A percentile compares a stretch with the other conserved stretches of the same genome.
phyloP scores from a whole-genome alignment of 2,329 filamentous ascomycete genomes.

The Immersiporthe knoxdaviesiana region DNA sequence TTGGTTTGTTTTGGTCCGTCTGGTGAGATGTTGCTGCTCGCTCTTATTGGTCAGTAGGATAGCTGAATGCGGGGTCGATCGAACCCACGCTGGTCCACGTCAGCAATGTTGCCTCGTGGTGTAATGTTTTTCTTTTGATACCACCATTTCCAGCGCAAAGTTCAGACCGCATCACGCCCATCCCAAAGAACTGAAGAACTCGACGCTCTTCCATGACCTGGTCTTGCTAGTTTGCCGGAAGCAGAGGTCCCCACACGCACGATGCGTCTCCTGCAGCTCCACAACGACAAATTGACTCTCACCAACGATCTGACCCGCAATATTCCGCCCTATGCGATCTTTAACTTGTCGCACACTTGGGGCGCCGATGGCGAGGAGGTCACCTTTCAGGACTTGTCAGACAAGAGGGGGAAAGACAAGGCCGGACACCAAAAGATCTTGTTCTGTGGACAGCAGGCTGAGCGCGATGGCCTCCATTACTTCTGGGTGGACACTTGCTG shows the following conservation, averaged over 20 bases:
- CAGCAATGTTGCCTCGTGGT: too few species aligned
- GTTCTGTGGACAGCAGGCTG: background rate
- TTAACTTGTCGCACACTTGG: background rate
- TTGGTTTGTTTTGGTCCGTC: background rate
- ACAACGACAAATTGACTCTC: background rate
- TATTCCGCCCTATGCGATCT: background rate
- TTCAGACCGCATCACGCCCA: background rate
- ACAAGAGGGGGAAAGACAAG: background rate
- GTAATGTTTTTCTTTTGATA: too few species aligned
- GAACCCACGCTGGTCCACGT: too few species aligned
- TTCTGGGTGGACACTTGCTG: background rate
- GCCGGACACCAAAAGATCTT: background rate
- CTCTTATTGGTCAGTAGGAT: background rate
- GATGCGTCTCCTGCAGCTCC: background rate
- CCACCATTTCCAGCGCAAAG: background rate
- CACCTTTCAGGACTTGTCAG: background rate
- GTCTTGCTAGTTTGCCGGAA: background rate
- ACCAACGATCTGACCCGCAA: background rate
- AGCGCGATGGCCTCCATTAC: background rate
- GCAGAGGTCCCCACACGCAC: background rate
- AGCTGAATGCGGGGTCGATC: background rate
- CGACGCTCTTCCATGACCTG: background rate
- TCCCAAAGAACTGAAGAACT: too few species aligned
- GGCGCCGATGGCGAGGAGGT: background rate
- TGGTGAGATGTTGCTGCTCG: background rate